Evolutionary conservation across 2,329 filamentous ascomycete genomes (phyloP).

Genomic region (Cryphonectria japonica): DNA sequence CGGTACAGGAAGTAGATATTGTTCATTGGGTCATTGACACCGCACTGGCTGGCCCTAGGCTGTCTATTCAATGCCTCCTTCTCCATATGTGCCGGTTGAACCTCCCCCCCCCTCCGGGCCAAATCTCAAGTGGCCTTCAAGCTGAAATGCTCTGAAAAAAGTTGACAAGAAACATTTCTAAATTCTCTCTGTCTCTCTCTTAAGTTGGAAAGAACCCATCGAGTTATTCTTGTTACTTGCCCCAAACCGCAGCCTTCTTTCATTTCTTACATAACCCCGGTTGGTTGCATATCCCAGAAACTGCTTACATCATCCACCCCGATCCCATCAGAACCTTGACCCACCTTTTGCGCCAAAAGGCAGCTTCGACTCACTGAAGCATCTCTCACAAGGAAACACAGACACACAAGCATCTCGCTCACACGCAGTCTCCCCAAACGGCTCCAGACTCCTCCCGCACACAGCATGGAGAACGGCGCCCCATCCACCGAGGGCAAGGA

Average conservation of each 20-base stretch:
- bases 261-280: slow-evolving; percentile 2
- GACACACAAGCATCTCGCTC: neutral
- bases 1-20: neutral
- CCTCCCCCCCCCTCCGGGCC: no score
- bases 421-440: neutral
- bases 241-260: neutral
- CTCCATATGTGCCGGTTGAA: neutral
- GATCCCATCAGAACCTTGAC: neutral
- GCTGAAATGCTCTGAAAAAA: neutral
- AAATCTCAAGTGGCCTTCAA: neutral
- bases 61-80: neutral
- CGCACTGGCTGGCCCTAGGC: neutral
- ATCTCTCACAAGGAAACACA: slow-evolving; percentile 2
- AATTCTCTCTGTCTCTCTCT: neutral
- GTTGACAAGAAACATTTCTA: neutral
- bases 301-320: neutral
- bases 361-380: neutral
- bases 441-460: neutral
- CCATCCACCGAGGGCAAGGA: slow-evolving; percentile 78
- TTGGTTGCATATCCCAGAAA: neutral
- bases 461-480: slow-evolving; percentile 75
- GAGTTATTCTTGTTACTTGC: neutral
- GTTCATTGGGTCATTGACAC: neutral
- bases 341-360: neutral
- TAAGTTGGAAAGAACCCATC: neutral